Percentiles rank a stretch among this genome's conserved stretches.
phyloP scores from a whole-genome alignment of 805 yeast genomes.

The Schwanniomyces sp. region DNA sequence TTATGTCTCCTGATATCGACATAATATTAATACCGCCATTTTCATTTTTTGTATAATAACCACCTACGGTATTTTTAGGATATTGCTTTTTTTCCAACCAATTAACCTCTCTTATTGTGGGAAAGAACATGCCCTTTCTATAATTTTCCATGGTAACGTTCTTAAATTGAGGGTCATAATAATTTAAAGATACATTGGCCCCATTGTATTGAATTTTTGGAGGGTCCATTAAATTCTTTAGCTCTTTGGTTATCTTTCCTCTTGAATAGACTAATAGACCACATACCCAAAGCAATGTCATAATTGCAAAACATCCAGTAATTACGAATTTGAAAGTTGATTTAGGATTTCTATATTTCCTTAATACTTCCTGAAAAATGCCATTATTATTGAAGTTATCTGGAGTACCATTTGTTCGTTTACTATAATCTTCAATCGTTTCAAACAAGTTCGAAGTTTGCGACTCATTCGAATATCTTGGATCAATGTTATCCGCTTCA shows the following conservation, averaged over 20 bases:
- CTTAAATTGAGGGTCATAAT: slow-evolving; percentile 21
- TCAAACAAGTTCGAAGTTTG: slow-evolving; percentile 28
- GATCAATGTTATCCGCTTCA: neutral
- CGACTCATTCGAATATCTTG: slow-evolving; percentile 13
- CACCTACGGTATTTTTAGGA: slow-evolving; percentile 24
- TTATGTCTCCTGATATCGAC: slow-evolving; percentile 26
- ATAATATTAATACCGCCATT: slow-evolving; percentile 16
- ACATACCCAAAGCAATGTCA: slow-evolving; percentile 23
- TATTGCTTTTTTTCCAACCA: slow-evolving; percentile 35
- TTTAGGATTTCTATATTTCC: slow-evolving; percentile 12
- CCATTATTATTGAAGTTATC: slow-evolving; percentile 23
- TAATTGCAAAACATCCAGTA: slow-evolving; percentile 1
- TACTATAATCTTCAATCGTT: slow-evolving; percentile 21
- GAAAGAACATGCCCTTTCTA: slow-evolving; percentile 21
- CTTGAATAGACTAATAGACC: slow-evolving; percentile 28
- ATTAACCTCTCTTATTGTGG: slow-evolving; percentile 13
- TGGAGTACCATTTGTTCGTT: slow-evolving; percentile 1
- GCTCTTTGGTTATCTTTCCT: slow-evolving; percentile 13
- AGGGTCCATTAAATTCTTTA: slow-evolving; percentile 20
- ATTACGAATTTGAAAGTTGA: slow-evolving; percentile 1
- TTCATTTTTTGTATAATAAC: slow-evolving; percentile 22
- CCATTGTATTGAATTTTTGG: slow-evolving; percentile 22
- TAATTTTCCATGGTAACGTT: slow-evolving; percentile 28
- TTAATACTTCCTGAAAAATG: slow-evolving; percentile 19
- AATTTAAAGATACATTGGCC: slow-evolving; percentile 30